Conservation (phyloP, 2,329 filamentous ascomycete genomes). For the Tolypocladium guangdongense region DNA sequence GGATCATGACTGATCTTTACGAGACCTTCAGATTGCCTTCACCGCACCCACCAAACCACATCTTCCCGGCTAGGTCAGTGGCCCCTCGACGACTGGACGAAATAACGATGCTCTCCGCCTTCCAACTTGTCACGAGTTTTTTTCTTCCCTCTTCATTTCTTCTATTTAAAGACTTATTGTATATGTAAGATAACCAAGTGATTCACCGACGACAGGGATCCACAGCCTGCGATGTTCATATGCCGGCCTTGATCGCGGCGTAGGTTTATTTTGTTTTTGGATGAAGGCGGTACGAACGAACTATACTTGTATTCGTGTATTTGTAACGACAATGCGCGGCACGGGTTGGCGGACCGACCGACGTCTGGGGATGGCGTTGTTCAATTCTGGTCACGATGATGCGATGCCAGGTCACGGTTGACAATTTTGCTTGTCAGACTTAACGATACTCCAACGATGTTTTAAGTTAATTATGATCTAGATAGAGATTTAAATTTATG, state of each 20-base stretch:
- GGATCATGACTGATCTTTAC: constrained; percentile 8
- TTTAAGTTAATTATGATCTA: background rate
- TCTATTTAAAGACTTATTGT: too few relatives aligned
- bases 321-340: background rate
- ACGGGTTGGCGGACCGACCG: background rate
- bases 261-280: background rate
- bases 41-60: background rate
- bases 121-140: background rate
- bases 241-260: background rate
- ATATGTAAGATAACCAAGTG: too few relatives aligned
- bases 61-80: background rate
- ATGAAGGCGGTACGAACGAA: background rate
- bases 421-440: background rate
- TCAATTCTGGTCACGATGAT: background rate
- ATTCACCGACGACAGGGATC: too few relatives aligned
- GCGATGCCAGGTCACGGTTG: background rate
- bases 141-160: background rate
- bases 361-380: background rate
- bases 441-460: background rate
- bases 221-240: too few relatives aligned
- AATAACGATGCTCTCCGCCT: background rate
- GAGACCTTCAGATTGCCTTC: background rate
- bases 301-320: background rate
- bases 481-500: background rate
- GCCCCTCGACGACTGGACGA: background rate